Evolutionary conservation across 805 yeast species (phyloP).

Genomic region (Candida sonorensis): DNA sequence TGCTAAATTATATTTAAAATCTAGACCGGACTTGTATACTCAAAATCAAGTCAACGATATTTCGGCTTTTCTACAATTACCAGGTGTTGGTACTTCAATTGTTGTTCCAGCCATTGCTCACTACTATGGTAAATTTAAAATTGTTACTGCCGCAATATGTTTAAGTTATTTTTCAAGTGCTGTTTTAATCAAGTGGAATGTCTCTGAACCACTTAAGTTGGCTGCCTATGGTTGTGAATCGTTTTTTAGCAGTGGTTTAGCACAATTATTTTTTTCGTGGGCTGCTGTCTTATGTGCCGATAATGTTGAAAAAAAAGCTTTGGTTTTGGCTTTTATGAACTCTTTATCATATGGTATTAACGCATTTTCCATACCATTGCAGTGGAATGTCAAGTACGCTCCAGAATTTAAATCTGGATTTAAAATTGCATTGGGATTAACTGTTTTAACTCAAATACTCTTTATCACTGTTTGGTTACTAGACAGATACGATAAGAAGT

Average conservation of each 20-base stretch:
- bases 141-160: slow-evolving; percentile 2
- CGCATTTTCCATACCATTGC: slow-evolving; percentile 18
- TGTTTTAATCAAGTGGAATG: slow-evolving; percentile 38
- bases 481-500: slow-evolving; percentile 11
- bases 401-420: slow-evolving; percentile 14
- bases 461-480: slow-evolving; percentile 9
- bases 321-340: slow-evolving; percentile 12
- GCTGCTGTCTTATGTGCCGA: slow-evolving; percentile 15
- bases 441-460: slow-evolving; percentile 5
- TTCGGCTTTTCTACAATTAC: slow-evolving; percentile 12
- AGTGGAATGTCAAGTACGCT: slow-evolving; percentile 8
- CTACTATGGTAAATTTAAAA: slow-evolving; percentile 22
- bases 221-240: slow-evolving; percentile 5
- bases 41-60: slow-evolving; percentile 10
- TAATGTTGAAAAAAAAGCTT: slow-evolving; percentile 16
- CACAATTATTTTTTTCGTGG: slow-evolving; percentile 16
- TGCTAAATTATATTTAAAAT: slow-evolving; percentile 21
- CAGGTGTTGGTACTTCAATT: slow-evolving; percentile 15
- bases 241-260: slow-evolving; percentile 10
- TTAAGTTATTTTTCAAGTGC: slow-evolving; percentile 6
- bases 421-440: slow-evolving; percentile 9
- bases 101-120: slow-evolving; percentile 34
- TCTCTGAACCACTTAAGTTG: slow-evolving; percentile 40
- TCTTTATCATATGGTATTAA: slow-evolving; percentile 13
- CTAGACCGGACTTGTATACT: slow-evolving; percentile 9